Evolutionary conservation across 768 basidiomycete genomes (phyloP).

Genomic region (Punctularia strigosozonata): DNA sequence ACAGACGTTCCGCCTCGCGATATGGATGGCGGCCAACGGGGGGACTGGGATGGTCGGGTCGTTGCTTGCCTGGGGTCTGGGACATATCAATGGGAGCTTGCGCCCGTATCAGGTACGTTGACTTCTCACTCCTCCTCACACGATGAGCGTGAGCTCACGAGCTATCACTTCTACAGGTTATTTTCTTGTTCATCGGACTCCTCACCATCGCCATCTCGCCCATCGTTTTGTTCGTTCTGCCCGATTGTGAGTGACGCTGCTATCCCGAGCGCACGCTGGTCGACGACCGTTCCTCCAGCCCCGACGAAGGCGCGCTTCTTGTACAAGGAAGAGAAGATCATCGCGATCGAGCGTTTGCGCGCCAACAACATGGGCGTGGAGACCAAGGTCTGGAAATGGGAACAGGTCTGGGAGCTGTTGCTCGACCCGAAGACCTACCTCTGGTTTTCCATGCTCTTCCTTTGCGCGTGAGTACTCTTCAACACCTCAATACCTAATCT

Average conservation of each 20-base stretch:
- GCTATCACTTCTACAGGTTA: constrained; percentile 19
- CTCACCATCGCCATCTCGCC: constrained; percentile 26
- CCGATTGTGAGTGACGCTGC: too few relatives aligned
- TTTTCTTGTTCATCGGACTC: constrained; percentile 34
- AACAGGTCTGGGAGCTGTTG: constrained; percentile 26
- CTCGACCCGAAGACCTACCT: constrained; percentile 31
- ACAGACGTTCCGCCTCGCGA: constrained; percentile 27
- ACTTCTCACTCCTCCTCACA: background rate
- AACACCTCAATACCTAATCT: constrained; percentile 5
- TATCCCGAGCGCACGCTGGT: too few relatives aligned
- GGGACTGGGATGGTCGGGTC: constrained; percentile 31
- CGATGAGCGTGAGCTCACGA: too few relatives aligned
- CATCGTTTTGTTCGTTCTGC: constrained; percentile 19
- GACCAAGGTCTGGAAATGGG: constrained; percentile 33
- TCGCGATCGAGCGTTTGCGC: constrained; percentile 28
- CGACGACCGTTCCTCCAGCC: constrained; percentile 34
- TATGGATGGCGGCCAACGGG: constrained; percentile 34
- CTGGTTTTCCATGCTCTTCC: constrained; percentile 29
- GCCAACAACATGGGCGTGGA: constrained; percentile 33
- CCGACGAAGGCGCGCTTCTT: constrained; percentile 30
- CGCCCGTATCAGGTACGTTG: constrained; percentile 28
- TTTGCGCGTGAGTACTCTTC: constrained; percentile 23
- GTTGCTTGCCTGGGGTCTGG: constrained; percentile 28
- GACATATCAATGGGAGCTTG: constrained; percentile 25
- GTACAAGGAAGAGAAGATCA: constrained; percentile 26